phyloP scores from a whole-genome alignment of 306 rosid genomes.

The Begonia masoniana region DNA sequence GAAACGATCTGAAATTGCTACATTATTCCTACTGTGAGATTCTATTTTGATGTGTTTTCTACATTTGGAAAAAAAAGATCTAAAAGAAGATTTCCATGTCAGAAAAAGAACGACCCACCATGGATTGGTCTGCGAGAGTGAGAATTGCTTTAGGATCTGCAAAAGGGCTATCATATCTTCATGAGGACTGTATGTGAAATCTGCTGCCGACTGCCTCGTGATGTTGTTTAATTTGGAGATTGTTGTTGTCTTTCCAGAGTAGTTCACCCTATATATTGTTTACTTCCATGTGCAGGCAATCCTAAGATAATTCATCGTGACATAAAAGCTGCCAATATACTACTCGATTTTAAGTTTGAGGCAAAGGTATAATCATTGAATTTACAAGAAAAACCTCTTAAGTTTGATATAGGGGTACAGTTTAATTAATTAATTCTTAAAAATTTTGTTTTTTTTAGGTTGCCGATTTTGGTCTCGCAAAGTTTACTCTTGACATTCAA shows the following conservation, averaged over 20 bases:
- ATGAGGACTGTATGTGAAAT: slow-evolving; percentile 68
- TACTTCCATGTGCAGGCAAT: slow-evolving; percentile 44
- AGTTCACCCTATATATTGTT: slow-evolving; percentile 2
- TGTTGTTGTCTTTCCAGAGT: not conserved
- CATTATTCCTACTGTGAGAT: not conserved
- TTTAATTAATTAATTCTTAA: no score
- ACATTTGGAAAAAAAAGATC: slow-evolving; percentile 12
- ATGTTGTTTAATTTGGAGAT: not conserved
- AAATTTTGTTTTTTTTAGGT: slow-evolving; percentile 28
- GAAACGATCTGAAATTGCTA: not conserved
- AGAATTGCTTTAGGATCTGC: slow-evolving; percentile 82
- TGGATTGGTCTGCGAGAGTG: slow-evolving; percentile 77
- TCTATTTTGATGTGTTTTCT: not conserved
- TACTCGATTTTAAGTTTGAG: slow-evolving; percentile 73
- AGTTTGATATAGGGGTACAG: no score
- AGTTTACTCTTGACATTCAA: slow-evolving; percentile 52
- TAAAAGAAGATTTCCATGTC: slow-evolving; percentile 21
- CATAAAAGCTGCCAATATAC: slow-evolving; percentile 75
- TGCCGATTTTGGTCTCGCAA: slow-evolving; percentile 89
- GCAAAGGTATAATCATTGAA: slow-evolving; percentile 34
- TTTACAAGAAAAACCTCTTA: no score
- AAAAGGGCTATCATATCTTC: slow-evolving; percentile 81
- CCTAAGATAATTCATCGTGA: slow-evolving; percentile 92
- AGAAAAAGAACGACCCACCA: slow-evolving; percentile 67
- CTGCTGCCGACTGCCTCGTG: not conserved